These are phyloP conservation scores for Mrakia gelida DNA, from an alignment of 768 basidiomycete genomes.

Conservation along the genomic window DNA sequence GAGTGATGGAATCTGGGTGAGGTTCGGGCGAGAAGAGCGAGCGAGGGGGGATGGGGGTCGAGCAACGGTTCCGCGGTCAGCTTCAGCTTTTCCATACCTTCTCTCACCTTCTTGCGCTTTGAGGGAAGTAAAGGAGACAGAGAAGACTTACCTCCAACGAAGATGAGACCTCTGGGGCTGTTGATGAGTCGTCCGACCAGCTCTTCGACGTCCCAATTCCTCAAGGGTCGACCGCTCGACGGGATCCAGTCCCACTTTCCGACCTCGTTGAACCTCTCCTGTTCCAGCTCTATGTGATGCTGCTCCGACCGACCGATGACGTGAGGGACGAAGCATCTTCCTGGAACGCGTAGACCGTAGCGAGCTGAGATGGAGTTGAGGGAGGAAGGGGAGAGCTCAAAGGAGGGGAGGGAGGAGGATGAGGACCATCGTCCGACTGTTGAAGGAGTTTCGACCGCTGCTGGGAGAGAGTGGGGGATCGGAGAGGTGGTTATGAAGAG, in stretches of 20 bases:
- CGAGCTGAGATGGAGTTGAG: neutral
- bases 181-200: neutral
- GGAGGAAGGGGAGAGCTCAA: neutral
- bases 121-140: neutral
- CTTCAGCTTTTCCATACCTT: neutral
- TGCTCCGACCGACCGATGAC: neutral
- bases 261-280: neutral
- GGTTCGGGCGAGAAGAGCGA: neutral
- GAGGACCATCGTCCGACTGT: neutral
- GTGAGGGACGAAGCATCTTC: neutral
- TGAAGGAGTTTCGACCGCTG: neutral
- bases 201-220: neutral
- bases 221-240: neutral
- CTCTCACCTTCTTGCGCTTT: neutral
- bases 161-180: neutral
- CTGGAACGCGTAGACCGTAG: neutral
- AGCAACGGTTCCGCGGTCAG: neutral
- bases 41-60: neutral
- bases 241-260: neutral
- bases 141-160: neutral
- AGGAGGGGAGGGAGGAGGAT: neutral
- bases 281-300: neutral
- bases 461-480: neutral
- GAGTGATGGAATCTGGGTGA: neutral
- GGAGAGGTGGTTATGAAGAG: neutral